Evolutionary conservation across 1,139 yeast species (phyloP).

Genomic region (Blastobotrys capitulatus): DNA sequence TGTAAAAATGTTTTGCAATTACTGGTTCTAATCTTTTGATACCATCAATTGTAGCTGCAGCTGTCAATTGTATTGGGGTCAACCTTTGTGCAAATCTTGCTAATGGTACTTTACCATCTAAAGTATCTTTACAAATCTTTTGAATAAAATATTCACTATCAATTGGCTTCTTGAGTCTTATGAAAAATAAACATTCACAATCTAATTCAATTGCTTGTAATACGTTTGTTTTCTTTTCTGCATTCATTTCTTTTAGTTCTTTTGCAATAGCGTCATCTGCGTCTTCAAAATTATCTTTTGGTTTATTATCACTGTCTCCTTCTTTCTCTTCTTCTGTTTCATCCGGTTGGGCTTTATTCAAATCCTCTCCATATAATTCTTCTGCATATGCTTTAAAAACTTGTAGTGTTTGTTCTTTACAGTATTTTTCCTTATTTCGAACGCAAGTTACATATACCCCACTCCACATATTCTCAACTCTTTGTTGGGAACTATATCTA

Average conservation of each 20-base stretch:
- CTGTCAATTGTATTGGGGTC: slow-evolving; percentile 74
- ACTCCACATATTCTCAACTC: slow-evolving; percentile 66
- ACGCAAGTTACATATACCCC: slow-evolving; percentile 86
- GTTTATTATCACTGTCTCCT: slow-evolving; percentile 32
- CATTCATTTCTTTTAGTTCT: slow-evolving; percentile 58
- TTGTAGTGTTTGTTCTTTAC: slow-evolving; percentile 64
- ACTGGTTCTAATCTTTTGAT: slow-evolving; percentile 55
- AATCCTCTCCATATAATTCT: slow-evolving; percentile 30
- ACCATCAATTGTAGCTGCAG: slow-evolving; percentile 66
- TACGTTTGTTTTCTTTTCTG: slow-evolving; percentile 35
- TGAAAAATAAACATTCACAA: slow-evolving; percentile 78
- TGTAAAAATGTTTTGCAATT: slow-evolving; percentile 64
- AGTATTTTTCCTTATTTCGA: slow-evolving; percentile 68
- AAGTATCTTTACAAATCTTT: slow-evolving; percentile 50
- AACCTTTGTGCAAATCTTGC: slow-evolving; percentile 66
- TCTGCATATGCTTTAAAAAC: slow-evolving; percentile 47
- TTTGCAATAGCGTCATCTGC: slow-evolving; percentile 71
- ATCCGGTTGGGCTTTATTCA: slow-evolving; percentile 31
- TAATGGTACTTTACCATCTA: not conserved
- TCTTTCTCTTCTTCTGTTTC: slow-evolving; percentile 25
- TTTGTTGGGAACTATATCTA: slow-evolving; percentile 18
- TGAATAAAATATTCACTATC: slow-evolving; percentile 69
- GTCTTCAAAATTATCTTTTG: slow-evolving; percentile 38
- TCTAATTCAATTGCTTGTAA: slow-evolving; percentile 61
- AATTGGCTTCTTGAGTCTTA: slow-evolving; percentile 72